Evolutionary conservation across 208 protist genomes (phyloP), one percentile per base, ranked within the genome.

Genomic region (Acanthamoeba polyphaga): DNA sequence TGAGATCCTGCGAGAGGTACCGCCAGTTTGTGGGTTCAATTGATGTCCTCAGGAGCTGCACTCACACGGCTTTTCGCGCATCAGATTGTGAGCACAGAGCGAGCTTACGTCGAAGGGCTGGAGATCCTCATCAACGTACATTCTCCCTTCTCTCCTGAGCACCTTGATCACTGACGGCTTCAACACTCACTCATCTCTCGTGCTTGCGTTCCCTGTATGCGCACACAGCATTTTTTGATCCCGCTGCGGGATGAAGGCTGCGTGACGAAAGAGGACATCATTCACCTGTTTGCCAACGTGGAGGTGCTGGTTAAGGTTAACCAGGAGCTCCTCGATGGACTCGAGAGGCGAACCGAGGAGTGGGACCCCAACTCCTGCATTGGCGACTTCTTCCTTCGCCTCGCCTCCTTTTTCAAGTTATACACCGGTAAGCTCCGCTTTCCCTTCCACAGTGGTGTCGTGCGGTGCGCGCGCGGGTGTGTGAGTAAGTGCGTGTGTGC

Each of bases 71-170:
- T 1, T 60, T 22, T 60, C 19, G 12, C 55, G 17, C 19, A 60
- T 22, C 72, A 88, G 80, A 88, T 88, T 43, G 51, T 88, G 51
- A 64, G 51, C 80, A 88, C 80, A n/a, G 80, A 88, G 53, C 80
- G 80, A 34, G 34, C 80, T 43, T 88, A 88, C 51, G 80, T 88
- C 29, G 51, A 53, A 1, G 80, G 34, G 19, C 46, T 88, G 6
- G 46, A 9, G 2, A 64, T 88, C 24, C 46, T 88, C 51, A 88
- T 88, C 80, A 64, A 64, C 80, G 80, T 88, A 62, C 46, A 19
- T 32, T 12, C 5, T 32, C 15, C 22, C 1, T 1, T 22, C 80
- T n/a, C 7, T 43, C 62, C 19, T 43, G 38, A 12, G 17, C 17
- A 22, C 7, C 27, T n/a, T 22, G 2, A 4, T 22, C 10, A 4